These are phyloP conservation scores for Gossypium aridum DNA, from an alignment of 441 rosid species.

Conservation along the genomic window DNA sequence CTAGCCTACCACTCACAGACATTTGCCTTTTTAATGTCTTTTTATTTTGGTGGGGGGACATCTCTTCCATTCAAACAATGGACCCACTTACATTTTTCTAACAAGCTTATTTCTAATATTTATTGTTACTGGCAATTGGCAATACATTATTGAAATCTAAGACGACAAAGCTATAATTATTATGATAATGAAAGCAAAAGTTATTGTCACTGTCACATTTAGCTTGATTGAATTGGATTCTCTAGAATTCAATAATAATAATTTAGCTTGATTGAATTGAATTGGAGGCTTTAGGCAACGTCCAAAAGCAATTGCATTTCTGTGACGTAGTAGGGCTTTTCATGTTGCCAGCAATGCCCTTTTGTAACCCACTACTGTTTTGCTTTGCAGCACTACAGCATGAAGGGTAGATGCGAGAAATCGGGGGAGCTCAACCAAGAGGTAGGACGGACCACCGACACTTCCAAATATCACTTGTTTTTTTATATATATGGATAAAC, in stretches of 20 bases:
- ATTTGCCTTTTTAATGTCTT: too few species aligned
- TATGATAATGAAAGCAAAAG: neutral
- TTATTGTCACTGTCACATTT: neutral
- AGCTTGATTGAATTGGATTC: neutral
- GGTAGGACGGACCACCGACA: conserved; percentile 3
- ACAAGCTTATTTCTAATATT: neutral
- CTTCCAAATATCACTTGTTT: neutral
- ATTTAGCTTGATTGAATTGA: too few species aligned
- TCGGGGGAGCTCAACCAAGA: neutral
- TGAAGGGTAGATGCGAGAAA: neutral
- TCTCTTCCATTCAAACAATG: neutral
- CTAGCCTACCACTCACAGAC: neutral
- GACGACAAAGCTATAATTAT: neutral
- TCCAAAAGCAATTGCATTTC: neutral
- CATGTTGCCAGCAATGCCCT: neutral
- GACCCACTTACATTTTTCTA: neutral
- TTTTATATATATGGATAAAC: neutral
- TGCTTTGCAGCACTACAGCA: neutral
- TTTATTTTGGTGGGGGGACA: neutral
- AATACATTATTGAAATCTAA: neutral
- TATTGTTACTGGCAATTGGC: neutral
- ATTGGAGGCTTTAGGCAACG: neutral
- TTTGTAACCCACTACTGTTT: neutral
- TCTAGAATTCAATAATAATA: neutral
- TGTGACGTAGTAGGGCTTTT: neutral